Percentiles rank a stretch among this genome's conserved stretches.
Evolutionary conservation across 2,329 filamentous ascomycete genomes (phyloP).

Genomic region (Fusarium tricinctum): DNA sequence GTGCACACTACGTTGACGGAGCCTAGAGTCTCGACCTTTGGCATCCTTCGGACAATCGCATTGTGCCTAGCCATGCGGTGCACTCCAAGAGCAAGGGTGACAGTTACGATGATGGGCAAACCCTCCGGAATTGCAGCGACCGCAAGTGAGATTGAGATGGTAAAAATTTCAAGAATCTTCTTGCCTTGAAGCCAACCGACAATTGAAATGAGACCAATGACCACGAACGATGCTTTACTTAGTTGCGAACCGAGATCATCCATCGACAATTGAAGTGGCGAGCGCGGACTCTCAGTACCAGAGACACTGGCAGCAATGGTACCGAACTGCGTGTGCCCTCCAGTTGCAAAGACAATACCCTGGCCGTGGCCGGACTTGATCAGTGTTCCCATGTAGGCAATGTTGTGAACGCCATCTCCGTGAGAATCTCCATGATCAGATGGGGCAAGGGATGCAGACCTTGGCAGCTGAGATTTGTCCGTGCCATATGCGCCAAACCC

Average conservation of each 20-base stretch:
- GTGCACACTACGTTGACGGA: constrained; percentile 99
- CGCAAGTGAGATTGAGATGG: constrained; percentile 95
- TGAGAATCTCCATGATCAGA: constrained; percentile 71
- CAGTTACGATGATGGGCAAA: constrained; percentile 96
- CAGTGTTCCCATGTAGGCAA: constrained; percentile 98
- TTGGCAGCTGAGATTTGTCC: constrained; percentile 49
- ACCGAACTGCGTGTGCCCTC: constrained; percentile 93
- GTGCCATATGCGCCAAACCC: constrained; percentile 49
- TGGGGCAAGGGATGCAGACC: constrained; percentile 59
- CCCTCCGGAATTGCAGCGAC: constrained; percentile 97
- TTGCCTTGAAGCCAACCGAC: constrained; percentile 93
- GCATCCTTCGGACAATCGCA: constrained; percentile 94
- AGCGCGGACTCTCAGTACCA: constrained; percentile 94
- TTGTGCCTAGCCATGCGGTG: constrained; percentile 96
- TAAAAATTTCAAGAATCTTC: constrained; percentile 92
- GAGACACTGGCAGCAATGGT: constrained; percentile 95
- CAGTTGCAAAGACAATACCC: constrained; percentile 97
- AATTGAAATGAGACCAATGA: constrained; percentile 93
- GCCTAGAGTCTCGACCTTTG: constrained; percentile 95
- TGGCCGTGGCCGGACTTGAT: constrained; percentile 96
- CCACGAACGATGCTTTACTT: constrained; percentile 95
- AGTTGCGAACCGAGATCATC: constrained; percentile 96
- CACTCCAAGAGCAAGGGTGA: constrained; percentile 93
- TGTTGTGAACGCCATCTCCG: constrained; percentile 84
- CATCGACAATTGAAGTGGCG: constrained; percentile 95